Evolutionary conservation across 192 early-diverging fungal species (phyloP).

Genomic region (Rhizophlyctis rosea): DNA sequence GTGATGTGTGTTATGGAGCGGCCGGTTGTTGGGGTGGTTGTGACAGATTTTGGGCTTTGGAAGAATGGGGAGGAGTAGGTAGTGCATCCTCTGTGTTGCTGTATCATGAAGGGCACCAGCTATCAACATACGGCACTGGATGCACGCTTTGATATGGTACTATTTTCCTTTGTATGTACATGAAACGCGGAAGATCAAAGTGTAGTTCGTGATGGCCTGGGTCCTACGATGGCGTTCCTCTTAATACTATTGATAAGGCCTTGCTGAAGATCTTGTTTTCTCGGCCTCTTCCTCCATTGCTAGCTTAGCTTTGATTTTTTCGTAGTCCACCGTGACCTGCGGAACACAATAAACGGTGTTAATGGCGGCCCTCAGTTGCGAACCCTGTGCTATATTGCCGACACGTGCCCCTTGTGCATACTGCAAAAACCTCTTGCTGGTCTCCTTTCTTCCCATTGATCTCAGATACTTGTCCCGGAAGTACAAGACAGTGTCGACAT

Average conservation of each 20-base stretch:
- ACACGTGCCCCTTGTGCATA: conserved; percentile 39
- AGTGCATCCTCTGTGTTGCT: too few relatives aligned
- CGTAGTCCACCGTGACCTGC: conserved; percentile 37
- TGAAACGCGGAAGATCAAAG: too few relatives aligned
- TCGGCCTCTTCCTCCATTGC: conserved; percentile 48
- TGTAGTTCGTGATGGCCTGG: too few relatives aligned
- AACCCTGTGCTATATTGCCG: background rate
- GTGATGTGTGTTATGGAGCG: conserved; percentile 34
- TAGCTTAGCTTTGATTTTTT: conserved; percentile 47
- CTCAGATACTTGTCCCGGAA: conserved; percentile 51
- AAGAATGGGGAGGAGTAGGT: too few relatives aligned
- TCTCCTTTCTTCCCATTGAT: conserved; percentile 37
- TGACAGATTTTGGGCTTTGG: conserved; percentile 14
- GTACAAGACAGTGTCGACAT: conserved; percentile 58
- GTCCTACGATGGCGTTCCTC: too few relatives aligned
- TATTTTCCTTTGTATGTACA: too few relatives aligned
- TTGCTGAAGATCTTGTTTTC: conserved; percentile 47
- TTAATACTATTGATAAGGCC: background rate
- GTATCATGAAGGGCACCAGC: too few relatives aligned
- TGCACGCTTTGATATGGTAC: too few relatives aligned
- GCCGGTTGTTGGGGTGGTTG: conserved; percentile 24
- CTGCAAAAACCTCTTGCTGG: conserved; percentile 50
- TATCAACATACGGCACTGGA: too few relatives aligned
- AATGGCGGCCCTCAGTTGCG: background rate
- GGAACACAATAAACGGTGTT: background rate